Percentiles rank a stretch among this genome's conserved stretches.
These are phyloP conservation scores for Phytophthora vignae DNA, from an alignment of 352 stramenopile genomes.

Conservation along the genomic window DNA sequence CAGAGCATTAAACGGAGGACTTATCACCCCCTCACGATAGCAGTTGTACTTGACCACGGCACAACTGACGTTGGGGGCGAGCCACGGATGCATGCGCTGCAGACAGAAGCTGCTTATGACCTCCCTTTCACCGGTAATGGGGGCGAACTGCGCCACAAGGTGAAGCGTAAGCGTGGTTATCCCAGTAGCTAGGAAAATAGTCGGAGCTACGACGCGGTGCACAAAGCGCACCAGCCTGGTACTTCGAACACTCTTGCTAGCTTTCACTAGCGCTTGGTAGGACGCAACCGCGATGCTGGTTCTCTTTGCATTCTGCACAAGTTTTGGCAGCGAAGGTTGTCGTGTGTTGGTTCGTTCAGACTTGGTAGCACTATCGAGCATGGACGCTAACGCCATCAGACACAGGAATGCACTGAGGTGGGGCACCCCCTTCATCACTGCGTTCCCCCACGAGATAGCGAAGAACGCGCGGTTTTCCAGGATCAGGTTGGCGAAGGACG, in stretches of 20 bases:
- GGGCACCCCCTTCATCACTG: conserved; percentile 39
- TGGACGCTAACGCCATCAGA: conserved; percentile 30
- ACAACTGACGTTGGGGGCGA: conserved; percentile 45
- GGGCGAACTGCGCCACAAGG: background rate
- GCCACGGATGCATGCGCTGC: conserved; percentile 46
- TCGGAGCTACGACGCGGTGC: conserved; percentile 28
- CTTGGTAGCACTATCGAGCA: conserved; percentile 23
- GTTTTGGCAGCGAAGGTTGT: background rate
- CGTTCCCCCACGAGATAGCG: conserved; percentile 33
- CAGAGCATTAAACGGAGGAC: background rate
- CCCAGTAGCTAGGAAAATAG: conserved; percentile 18
- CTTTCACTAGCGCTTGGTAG: conserved; percentile 7
- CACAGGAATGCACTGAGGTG: conserved; percentile 48
- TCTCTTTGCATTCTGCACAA: background rate
- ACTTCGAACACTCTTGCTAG: background rate
- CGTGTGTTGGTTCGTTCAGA: no score
- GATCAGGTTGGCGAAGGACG: conserved; percentile 51
- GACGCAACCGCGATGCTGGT: background rate
- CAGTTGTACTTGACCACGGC: conserved; percentile 52
- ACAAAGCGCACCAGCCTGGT: background rate
- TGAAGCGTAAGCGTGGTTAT: conserved; percentile 4
- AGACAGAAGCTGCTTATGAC: conserved; percentile 25
- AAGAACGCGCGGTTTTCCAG: conserved; percentile 56
- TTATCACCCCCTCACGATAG: conserved; percentile 26
- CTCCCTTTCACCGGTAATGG: background rate